Percentiles rank a stretch among this genome's conserved stretches.
Evolutionary conservation across 2,329 filamentous ascomycete species (phyloP).

Genomic region (Alternaria sp.): DNA sequence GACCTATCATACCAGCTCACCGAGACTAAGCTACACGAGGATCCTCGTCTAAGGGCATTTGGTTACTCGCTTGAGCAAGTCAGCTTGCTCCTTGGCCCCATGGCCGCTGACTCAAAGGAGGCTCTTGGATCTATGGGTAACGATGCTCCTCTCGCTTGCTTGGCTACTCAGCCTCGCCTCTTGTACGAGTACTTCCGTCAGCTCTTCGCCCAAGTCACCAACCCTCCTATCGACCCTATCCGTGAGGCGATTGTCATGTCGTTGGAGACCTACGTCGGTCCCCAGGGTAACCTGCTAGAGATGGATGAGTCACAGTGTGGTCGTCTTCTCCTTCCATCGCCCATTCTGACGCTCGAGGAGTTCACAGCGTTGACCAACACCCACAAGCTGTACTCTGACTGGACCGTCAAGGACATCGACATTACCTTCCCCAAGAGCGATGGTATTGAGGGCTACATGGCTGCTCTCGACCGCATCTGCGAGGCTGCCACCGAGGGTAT

Average conservation of each 20-base stretch:
- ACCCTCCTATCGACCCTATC: constrained; percentile 96
- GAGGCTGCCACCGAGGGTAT: constrained; percentile 83
- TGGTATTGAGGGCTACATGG: constrained; percentile 82
- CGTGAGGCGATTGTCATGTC: constrained; percentile 99
- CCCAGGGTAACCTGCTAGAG: constrained; percentile 92
- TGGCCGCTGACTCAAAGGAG: constrained; percentile 97
- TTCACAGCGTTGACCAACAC: constrained; percentile 88
- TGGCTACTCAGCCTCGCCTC: constrained; percentile 86
- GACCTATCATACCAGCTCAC: constrained; percentile 74
- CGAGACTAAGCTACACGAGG: constrained; percentile 76
- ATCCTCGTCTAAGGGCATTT: constrained; percentile 82
- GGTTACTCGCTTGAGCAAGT: constrained; percentile 97
- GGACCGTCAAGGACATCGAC: constrained; percentile 90
- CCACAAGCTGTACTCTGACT: constrained; percentile 71
- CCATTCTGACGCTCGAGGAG: constrained; percentile 86
- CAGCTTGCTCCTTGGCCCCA: constrained; percentile 86
- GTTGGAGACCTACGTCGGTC: constrained; percentile 92
- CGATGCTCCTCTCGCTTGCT: constrained; percentile 88
- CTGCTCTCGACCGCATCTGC: constrained; percentile 87
- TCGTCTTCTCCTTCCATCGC: constrained; percentile 83
- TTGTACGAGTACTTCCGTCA: constrained; percentile 97
- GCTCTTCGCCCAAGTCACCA: constrained; percentile 96
- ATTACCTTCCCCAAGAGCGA: constrained; percentile 89
- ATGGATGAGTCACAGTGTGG: constrained; percentile 91
- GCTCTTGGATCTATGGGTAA: constrained; percentile 98